Evolutionary conservation across 2,329 filamentous ascomycete species (phyloP).

Genomic region (Truncatella angustata): DNA sequence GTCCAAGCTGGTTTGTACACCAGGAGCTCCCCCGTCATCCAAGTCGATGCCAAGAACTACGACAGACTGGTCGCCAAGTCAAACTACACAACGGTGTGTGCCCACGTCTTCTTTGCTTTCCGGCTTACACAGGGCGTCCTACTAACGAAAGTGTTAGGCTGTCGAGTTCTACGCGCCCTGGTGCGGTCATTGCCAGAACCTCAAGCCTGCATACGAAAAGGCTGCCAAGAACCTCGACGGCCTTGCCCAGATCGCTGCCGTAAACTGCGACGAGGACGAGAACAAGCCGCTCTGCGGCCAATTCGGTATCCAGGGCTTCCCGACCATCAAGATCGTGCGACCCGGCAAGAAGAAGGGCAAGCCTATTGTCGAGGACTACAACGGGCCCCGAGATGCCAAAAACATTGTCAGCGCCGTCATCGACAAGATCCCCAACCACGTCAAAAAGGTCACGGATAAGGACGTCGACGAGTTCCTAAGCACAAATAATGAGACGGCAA

Average conservation of each 20-base stretch:
- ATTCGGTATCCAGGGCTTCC: conserved; percentile 91
- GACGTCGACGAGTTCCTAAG: conserved; percentile 73
- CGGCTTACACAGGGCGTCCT: neutral
- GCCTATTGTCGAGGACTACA: conserved; percentile 86
- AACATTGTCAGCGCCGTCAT: conserved; percentile 83
- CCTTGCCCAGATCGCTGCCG: conserved; percentile 87
- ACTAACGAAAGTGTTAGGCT: conserved; percentile 39
- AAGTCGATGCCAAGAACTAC: conserved; percentile 77
- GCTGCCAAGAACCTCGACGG: conserved; percentile 86
- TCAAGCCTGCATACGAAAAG: conserved; percentile 95
- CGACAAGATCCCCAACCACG: conserved; percentile 88
- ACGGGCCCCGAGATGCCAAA: conserved; percentile 79
- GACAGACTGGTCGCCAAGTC: conserved; percentile 81
- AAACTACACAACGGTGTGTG: conserved; percentile 83
- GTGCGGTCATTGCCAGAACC: conserved; percentile 96
- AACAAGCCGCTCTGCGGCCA: conserved; percentile 86
- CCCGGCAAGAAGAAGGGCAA: conserved; percentile 75
- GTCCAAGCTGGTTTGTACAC: conserved; percentile 72
- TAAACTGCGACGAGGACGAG: conserved; percentile 90
- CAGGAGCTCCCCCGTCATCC: conserved; percentile 83
- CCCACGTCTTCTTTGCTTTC: neutral
- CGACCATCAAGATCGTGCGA: conserved; percentile 89
- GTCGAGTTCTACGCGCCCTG: conserved; percentile 94
- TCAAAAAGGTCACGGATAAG: conserved; percentile 77
- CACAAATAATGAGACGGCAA: conserved; percentile 66